Evolutionary conservation across 352 stramenopile species (phyloP), one percentile per base, ranked within the genome.

Genomic region (Phytophthora agathidicida): DNA sequence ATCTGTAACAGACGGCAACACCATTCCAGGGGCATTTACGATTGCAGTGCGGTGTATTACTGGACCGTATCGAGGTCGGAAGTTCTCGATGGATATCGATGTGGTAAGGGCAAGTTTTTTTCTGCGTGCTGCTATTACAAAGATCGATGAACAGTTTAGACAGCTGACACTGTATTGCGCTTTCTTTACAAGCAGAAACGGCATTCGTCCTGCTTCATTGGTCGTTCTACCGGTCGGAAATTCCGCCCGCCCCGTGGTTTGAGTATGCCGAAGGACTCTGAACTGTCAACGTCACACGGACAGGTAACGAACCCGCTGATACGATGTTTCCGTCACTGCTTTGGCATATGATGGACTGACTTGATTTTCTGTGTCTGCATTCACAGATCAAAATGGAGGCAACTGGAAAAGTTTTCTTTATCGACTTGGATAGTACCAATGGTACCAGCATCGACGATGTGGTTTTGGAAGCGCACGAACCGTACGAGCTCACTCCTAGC

Each of bases 341-440:
- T 37, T 44, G 19, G n/a, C 19, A 14, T 13, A 1, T 53, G 3
- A 30, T 33, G 5, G 19, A 33, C 46, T 58, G 11, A 32, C 35
- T n/a, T n/a, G n/a, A 28, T 24, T 23, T 20, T 16, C 43, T 51
- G 14, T 8, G 4, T 10, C 8, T 28, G n/a, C 7, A 37, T 22
- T 24, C 44, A 10, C 42, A 93, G 83, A 65, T 93, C 37, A 84
- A 83, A 38, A 60, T 93, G 75, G 72, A 93, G 38, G 42, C 70
- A 10, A 69, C 82, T 23, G 80, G 82, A 4, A 63, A 76, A 50
- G 19, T 95, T 19, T 71, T 87, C 39, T 90, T 88, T 48, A 85
- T 75, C 20, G 86, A 95, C 57, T 60, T 89, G 23, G 85, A 93
- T 41, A 93, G 84, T 60, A 95, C 86, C 3, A 95, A 95, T 48